Evolutionary conservation across 2,329 filamentous ascomycete species (phyloP).

Genomic region (Sphaerulina musiva): DNA sequence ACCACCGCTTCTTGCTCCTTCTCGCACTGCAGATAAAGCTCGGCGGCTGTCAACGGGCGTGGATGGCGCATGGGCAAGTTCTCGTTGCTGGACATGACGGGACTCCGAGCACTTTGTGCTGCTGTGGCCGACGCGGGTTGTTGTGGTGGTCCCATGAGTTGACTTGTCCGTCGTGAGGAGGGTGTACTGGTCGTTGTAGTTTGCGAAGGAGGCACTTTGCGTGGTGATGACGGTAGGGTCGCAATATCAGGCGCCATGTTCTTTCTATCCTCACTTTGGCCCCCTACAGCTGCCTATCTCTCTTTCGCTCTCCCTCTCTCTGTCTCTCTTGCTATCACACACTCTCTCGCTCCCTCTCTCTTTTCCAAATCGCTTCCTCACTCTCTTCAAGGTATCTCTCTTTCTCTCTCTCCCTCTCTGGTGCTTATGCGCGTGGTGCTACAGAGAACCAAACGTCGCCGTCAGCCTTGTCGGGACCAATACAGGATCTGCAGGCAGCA

Average conservation of each 20-base stretch:
- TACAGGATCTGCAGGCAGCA: conserved; percentile 37
- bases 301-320: no score
- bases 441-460: neutral
- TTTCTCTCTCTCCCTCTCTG: no score
- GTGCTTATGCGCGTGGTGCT: conserved; percentile 21
- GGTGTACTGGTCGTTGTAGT: conserved; percentile 14
- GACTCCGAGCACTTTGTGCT: conserved; percentile 17
- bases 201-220: conserved; percentile 23
- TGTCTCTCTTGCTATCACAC: no score
- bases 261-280: neutral
- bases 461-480: conserved; percentile 37
- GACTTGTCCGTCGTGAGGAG: conserved; percentile 22
- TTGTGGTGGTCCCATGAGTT: conserved; percentile 24
- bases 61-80: conserved; percentile 69
- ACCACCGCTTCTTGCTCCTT: conserved; percentile 94
- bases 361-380: no score
- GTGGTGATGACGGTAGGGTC: neutral
- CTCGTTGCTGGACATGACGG: conserved; percentile 21
- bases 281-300: no score
- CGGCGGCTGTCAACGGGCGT: conserved; percentile 76
- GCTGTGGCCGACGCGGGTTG: conserved; percentile 20
- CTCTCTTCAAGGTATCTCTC: no score
- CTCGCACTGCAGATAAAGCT: conserved; percentile 82
- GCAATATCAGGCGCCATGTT: neutral
- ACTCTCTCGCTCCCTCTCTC: no score